Conservation (phyloP, 129 eudicot genomes). For the Helianthus tuberosus region DNA sequence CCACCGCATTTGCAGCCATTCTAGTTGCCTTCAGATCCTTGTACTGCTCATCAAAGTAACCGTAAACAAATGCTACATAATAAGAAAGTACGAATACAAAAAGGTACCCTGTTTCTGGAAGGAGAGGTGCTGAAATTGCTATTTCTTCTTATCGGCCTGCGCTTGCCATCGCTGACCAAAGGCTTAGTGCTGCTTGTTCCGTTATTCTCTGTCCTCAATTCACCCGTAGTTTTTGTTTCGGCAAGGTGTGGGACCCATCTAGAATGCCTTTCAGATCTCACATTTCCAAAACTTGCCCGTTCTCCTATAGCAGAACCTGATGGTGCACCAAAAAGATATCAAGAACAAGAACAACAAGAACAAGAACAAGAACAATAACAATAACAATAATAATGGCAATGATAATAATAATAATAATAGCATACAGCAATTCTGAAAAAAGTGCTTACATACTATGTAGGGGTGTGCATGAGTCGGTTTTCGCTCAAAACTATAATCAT, state of each 20-base stretch:
- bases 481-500: too few relatives aligned
- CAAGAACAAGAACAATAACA: background rate
- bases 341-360: background rate
- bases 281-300: conserved; percentile 24
- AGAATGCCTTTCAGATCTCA: conserved; percentile 43
- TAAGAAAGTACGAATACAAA: background rate
- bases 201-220: conserved; percentile 34
- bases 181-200: conserved; percentile 33
- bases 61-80: background rate
- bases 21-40: conserved; percentile 54
- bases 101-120: conserved; percentile 48
- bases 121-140: conserved; percentile 31
- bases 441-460: too few relatives aligned
- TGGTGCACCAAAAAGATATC: conserved; percentile 26
- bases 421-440: too few relatives aligned
- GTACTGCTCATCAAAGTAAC: conserved; percentile 38
- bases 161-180: conserved; percentile 36
- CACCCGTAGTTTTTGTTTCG: conserved; percentile 34
- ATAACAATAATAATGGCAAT: background rate
- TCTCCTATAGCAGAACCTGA: conserved; percentile 35
- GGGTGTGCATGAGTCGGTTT: too few relatives aligned
- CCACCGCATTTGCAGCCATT: conserved; percentile 63
- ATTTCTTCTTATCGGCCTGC: conserved; percentile 40
- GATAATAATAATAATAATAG: too few relatives aligned
- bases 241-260: conserved; percentile 38